These are phyloP conservation scores for Aspergillus hortae DNA, from an alignment of 2,329 filamentous ascomycete species.

Conservation along the genomic window DNA sequence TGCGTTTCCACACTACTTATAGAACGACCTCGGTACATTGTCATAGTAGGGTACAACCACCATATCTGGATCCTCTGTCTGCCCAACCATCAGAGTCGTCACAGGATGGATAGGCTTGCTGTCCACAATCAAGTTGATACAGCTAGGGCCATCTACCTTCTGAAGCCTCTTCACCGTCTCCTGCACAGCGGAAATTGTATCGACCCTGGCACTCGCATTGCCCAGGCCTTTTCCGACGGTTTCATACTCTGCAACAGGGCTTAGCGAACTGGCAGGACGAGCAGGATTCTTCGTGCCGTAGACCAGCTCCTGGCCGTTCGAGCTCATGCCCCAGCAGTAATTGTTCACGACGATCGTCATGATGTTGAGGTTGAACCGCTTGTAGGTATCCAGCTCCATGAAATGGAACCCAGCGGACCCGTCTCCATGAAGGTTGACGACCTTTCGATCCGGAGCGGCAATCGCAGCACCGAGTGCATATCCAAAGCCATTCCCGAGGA, in stretches of 20 bases:
- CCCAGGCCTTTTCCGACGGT: constrained; percentile 42
- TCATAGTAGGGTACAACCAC: constrained; percentile 51
- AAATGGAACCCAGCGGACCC: constrained; percentile 46
- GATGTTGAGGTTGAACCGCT: constrained; percentile 37
- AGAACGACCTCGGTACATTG: constrained; percentile 37
- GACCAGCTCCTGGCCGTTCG: constrained; percentile 44
- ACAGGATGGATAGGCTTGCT: constrained; percentile 28
- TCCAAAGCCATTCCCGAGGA: constrained; percentile 47
- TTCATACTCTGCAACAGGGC: constrained; percentile 35
- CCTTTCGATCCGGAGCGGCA: constrained; percentile 34
- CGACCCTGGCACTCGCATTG: constrained; percentile 24
- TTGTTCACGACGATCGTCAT: constrained; percentile 46
- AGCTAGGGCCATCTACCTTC: constrained; percentile 24
- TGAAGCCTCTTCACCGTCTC: constrained; percentile 31
- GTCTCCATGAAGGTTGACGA: constrained; percentile 47
- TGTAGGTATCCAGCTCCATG: constrained; percentile 45
- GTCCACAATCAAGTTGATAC: constrained; percentile 43
- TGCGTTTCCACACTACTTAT: constrained; percentile 4
- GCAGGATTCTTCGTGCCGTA: constrained; percentile 32
- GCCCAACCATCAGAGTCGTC: constrained; percentile 41
- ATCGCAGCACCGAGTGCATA: constrained; percentile 44
- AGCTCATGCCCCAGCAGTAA: constrained; percentile 45
- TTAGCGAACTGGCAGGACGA: constrained; percentile 30
- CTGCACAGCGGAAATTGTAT: constrained; percentile 25
- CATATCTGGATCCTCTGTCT: constrained; percentile 39